Base-by-base conservation (phyloP, 2,329 filamentous ascomycete genomes). In the Fusarium sp. region DNA sequence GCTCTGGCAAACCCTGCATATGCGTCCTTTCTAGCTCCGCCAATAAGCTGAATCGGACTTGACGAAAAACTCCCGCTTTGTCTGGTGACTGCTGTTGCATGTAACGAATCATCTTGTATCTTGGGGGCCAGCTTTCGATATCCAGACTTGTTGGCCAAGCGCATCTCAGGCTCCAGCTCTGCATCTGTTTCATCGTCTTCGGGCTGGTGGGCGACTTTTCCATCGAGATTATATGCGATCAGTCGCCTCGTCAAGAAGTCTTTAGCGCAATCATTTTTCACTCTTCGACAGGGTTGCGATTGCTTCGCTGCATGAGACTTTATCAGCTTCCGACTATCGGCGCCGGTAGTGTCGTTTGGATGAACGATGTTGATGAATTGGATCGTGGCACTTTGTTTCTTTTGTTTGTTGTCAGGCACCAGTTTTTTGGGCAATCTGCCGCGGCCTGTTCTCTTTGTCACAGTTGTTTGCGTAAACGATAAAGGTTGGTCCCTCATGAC, bases 351-450 rank as follows among this genome's bases (percentile, higher is more conserved):
- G 10, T 40, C 45, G 17, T 63, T 22, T 5, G 34, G 39, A 5
- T 56, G 58, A 15, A 38, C 13, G 2, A 50, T 42, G 22, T 63
- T 64, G 28, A 64, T 63, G 18, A 64, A 63, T 14, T 64, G 61
- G 2, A 51, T 1, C 11, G 20, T 31, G 14, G 22, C 20, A 2
- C 26, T 11, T 1, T 26, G 58, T 17, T 28, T 17, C 6, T 18
- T 40, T 9, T 40, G 18, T 2, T 20, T 36, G 5, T 26, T 38
- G 0, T 7, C 4, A 9, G 1, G 4, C 5, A 11, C 9, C 31
- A 44, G 44, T 11, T 2, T 15, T 3, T 46, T 64, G 3, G 50
- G 44, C 9, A 15, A 22, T n/a, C 58, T 50, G 6, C 61, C 61
- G 8, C 61, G 61, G 4, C 49, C 61, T 33, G 50, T 46, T 28